A percentile compares a stretch with the other conserved stretches of the same genome.
phyloP scores from a whole-genome alignment of 2,329 filamentous ascomycete species.

The Hymenoscyphus albidus region DNA sequence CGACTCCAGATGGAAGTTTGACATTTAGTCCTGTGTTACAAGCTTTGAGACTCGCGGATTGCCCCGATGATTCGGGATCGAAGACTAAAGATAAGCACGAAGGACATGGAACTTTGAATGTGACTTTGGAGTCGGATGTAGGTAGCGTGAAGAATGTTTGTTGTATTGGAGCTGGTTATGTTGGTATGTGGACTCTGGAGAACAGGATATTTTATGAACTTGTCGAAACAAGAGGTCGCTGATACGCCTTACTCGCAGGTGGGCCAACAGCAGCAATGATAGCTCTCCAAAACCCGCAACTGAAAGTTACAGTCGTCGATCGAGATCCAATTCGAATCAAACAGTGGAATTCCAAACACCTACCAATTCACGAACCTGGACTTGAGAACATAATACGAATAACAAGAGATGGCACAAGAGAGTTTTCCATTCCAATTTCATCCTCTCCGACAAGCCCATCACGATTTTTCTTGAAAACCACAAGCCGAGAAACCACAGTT shows the following conservation, averaged over 20 bases:
- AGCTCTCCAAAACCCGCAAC: conserved; percentile 66
- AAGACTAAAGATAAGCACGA: neutral
- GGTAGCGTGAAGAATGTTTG: conserved; percentile 55
- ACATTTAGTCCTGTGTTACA: conserved; percentile 42
- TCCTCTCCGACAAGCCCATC: neutral
- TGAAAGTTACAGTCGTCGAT: conserved; percentile 73
- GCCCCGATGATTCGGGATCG: conserved; percentile 16
- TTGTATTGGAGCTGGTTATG: conserved; percentile 72
- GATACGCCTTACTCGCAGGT: conserved; percentile 38
- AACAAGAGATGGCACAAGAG: conserved; percentile 55
- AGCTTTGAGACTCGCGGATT: conserved; percentile 29
- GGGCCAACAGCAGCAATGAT: conserved; percentile 73
- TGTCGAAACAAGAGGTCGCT: neutral
- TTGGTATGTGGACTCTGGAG: conserved; percentile 50
- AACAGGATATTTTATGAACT: no score
- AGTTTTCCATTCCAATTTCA: conserved; percentile 40
- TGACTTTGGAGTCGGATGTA: neutral
- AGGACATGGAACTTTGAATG: neutral
- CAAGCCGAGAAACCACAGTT: conserved; percentile 25
- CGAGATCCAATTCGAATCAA: conserved; percentile 61
- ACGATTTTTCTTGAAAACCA: neutral
- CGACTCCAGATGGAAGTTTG: conserved; percentile 43
- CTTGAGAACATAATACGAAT: conserved; percentile 64
- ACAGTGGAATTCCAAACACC: conserved; percentile 68
- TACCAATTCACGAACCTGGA: conserved; percentile 74